These are phyloP conservation scores for Exophiala sp. DNA, from an alignment of 2,329 filamentous ascomycete genomes.

Conservation along the genomic window DNA sequence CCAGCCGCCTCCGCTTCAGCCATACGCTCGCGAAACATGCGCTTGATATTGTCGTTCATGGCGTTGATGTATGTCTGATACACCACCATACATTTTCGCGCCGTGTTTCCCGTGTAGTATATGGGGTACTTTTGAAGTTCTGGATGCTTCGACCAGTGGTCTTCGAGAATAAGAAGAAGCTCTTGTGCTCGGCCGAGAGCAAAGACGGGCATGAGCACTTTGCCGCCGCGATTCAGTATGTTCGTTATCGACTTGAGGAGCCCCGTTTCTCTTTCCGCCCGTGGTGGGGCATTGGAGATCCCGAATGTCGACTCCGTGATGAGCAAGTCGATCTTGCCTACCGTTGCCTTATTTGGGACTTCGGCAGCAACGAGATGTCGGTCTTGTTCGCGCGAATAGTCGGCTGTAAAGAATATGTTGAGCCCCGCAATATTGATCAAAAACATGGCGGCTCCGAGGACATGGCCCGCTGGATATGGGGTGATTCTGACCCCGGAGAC, in stretches of 20 bases:
- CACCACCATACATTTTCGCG: slow-evolving; percentile 94
- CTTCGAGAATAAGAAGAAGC: slow-evolving; percentile 85
- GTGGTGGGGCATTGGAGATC: slow-evolving; percentile 86
- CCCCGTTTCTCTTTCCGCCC: slow-evolving; percentile 82
- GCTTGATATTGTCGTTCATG: slow-evolving; percentile 99
- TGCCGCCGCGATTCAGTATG: slow-evolving; percentile 83
- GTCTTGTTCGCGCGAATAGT: slow-evolving; percentile 94
- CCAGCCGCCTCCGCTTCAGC: slow-evolving; percentile 79
- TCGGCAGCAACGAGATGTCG: slow-evolving; percentile 90
- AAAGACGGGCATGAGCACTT: slow-evolving; percentile 91
- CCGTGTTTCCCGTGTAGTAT: slow-evolving; percentile 94
- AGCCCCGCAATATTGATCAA: slow-evolving; percentile 93
- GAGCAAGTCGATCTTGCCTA: slow-evolving; percentile 82
- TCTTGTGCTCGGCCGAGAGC: slow-evolving; percentile 91
- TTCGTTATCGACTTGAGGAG: slow-evolving; percentile 93
- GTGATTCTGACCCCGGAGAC: slow-evolving; percentile 96
- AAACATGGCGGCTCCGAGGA: slow-evolving; percentile 98
- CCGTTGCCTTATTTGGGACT: slow-evolving; percentile 63
- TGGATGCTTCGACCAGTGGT: slow-evolving; percentile 87
- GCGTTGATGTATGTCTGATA: slow-evolving; percentile 97
- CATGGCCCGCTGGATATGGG: slow-evolving; percentile 92
- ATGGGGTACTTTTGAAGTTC: slow-evolving; percentile 89
- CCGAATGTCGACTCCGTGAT: slow-evolving; percentile 98
- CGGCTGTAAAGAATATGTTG: slow-evolving; percentile 94
- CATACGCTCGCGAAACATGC: slow-evolving; percentile 87